phyloP scores from a whole-genome alignment of 257 asterid genomes.

The Orobanche coerulescens region DNA sequence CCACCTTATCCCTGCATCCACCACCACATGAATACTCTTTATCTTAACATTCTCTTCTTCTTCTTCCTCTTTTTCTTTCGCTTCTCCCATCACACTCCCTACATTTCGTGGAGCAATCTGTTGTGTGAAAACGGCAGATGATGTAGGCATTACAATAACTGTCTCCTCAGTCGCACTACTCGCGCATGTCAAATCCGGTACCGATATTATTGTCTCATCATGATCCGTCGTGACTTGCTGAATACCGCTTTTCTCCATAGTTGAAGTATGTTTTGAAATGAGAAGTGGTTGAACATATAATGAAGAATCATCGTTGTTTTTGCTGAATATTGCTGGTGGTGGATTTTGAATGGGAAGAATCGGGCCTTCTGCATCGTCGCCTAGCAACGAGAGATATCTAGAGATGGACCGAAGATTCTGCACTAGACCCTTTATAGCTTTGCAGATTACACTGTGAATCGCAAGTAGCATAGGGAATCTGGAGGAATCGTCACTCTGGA shows the following conservation, averaged over 20 bases:
- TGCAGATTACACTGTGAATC: neutral
- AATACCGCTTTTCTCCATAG: neutral
- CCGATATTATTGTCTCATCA: neutral
- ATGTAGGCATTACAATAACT: too few species aligned
- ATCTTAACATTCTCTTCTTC: neutral
- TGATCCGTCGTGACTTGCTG: neutral
- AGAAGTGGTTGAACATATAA: neutral
- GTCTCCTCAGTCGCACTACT: neutral
- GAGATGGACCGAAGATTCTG: neutral
- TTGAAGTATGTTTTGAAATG: too few species aligned
- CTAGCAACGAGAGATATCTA: neutral
- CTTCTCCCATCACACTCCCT: too few species aligned
- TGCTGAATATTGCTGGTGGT: neutral
- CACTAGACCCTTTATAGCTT: neutral
- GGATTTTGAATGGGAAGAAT: constrained; percentile 3
- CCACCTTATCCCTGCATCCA: constrained; percentile 24
- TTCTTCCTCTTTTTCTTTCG: neutral
- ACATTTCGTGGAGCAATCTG: neutral
- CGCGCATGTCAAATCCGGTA: neutral
- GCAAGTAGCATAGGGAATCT: neutral
- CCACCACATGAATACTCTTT: constrained; percentile 9
- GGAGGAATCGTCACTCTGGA: neutral
- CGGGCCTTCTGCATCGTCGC: neutral
- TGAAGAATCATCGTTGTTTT: neutral
- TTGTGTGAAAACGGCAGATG: neutral